Evolutionary conservation across 2,329 filamentous ascomycete genomes (phyloP), one percentile per base, ranked within the genome.

Genomic region (Ambrosiella xylebori): DNA sequence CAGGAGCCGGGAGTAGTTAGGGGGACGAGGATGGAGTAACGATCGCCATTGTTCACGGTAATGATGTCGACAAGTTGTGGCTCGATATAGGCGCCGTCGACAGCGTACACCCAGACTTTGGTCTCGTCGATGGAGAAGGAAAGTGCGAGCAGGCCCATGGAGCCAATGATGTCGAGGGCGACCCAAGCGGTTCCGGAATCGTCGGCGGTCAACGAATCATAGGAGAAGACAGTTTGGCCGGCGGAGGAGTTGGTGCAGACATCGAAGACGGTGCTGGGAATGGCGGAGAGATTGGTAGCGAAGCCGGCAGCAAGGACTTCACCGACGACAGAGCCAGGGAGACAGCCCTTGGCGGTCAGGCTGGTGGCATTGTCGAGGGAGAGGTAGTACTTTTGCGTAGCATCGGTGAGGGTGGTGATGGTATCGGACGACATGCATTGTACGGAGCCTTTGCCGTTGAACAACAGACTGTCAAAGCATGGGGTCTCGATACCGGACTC

Each of bases 381-480:
- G 0, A 74, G 62, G 2, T 68, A 65, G 0, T 39, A 37, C 55
- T 65, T 64, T 40, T 74, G 71, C 2, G 65, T 58, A 0, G 65
- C 61, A 5, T 61, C 68, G 15, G 70, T 60, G 6, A 71, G 69
- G 1, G 68, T 64, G 37, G 70, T 66, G 4, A 80, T 69, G 44
- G 76, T 68, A 3, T 70, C 69, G 5, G 68, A 66, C 0, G 71
- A 65, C 45, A 76, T 69, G 64, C 80, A 83, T 53, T 74, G 67
- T 0, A 79, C 74, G 1, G 71, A 70, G 2, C 80, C 80, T 62
- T 80, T 78, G 27, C 81, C 81, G 59, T 85, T 84, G 55, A 84
- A 71, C 9, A 84, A 67, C 12, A 85, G 69, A 0, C 79, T 75
- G 63, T 83, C 80, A 61, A 78, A 78, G 68, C 81, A 84, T 0